Evolutionary conservation across 2,329 filamentous ascomycete species (phyloP).

Genomic region (Alternaria panax): DNA sequence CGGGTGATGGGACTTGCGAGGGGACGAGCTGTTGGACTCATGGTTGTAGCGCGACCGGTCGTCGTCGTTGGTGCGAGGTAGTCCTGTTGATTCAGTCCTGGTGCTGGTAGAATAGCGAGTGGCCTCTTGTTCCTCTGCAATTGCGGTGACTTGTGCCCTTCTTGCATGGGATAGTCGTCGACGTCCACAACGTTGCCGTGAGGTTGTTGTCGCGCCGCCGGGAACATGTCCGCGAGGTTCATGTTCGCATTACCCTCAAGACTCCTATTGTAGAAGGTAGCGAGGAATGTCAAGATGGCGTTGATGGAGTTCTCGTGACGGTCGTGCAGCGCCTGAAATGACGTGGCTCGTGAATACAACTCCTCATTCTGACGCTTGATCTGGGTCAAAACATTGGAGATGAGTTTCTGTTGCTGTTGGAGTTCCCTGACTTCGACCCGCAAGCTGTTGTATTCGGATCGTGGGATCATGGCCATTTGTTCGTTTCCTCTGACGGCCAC

Average conservation of each 20-base stretch:
- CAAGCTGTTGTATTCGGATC: slow-evolving; percentile 79
- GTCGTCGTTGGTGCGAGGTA: slow-evolving; percentile 21
- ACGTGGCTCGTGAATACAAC: slow-evolving; percentile 84
- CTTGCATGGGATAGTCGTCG: slow-evolving; percentile 59
- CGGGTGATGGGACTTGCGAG: slow-evolving; percentile 35
- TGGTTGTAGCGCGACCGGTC: slow-evolving; percentile 40
- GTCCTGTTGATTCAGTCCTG: slow-evolving; percentile 38
- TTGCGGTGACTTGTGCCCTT: slow-evolving; percentile 40
- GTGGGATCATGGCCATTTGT: slow-evolving; percentile 62
- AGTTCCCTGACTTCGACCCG: slow-evolving; percentile 82
- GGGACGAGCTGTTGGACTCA: slow-evolving; percentile 40
- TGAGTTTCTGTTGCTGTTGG: slow-evolving; percentile 84
- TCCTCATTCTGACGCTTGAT: slow-evolving; percentile 86
- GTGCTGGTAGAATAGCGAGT: slow-evolving; percentile 48
- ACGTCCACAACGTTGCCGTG: slow-evolving; percentile 70
- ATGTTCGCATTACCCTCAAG: slow-evolving; percentile 82
- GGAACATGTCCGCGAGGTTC: slow-evolving; percentile 85
- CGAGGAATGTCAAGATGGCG: slow-evolving; percentile 95
- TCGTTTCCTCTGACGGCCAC: slow-evolving; percentile 49
- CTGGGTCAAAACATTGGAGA: slow-evolving; percentile 80
- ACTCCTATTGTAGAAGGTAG: slow-evolving; percentile 94
- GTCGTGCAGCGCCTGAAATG: slow-evolving; percentile 90
- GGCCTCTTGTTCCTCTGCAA: slow-evolving; percentile 50
- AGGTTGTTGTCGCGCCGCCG: slow-evolving; percentile 65
- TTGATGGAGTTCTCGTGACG: slow-evolving; percentile 99